Percentiles rank a stretch among this genome's conserved stretches.
Conservation (phyloP, 495 filamentous ascomycete species). For the Cercophora samala region DNA sequence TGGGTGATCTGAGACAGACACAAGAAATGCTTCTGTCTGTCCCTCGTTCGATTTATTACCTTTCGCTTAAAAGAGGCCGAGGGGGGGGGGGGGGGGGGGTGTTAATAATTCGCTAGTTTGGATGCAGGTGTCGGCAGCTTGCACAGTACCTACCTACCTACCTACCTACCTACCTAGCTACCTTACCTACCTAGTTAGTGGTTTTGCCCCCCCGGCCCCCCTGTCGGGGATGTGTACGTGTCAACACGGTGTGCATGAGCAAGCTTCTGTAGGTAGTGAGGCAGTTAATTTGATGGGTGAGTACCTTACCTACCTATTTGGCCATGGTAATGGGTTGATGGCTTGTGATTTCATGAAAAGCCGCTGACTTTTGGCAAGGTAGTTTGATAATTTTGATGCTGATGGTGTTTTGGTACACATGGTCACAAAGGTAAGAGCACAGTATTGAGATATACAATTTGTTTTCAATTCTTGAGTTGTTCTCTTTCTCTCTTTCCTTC, state of each 20-base stretch:
- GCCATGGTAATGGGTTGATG: too few relatives aligned
- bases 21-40: neutral
- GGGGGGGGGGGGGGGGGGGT: too few relatives aligned
- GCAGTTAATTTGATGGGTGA: too few relatives aligned
- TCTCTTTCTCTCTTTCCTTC: neutral
- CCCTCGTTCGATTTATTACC: neutral
- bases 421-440: neutral
- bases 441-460: neutral
- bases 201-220: too few relatives aligned
- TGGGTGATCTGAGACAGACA: constrained; percentile 8
- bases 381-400: neutral
- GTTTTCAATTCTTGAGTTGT: neutral
- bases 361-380: neutral
- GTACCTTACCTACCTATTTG: too few relatives aligned
- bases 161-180: too few relatives aligned
- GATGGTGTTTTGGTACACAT: neutral
- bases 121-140: neutral
- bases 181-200: too few relatives aligned
- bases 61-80: neutral
- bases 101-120: neutral
- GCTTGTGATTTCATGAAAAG: too few relatives aligned
- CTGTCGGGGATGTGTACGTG: too few relatives aligned
- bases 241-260: too few relatives aligned
- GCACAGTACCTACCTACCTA: too few relatives aligned
- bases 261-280: too few relatives aligned